A percentile compares a stretch with the other conserved stretches of the same genome.
These are phyloP conservation scores for Volvariella surrecta DNA, from an alignment of 1,284 basidiomycete genomes.

Conservation along the genomic window DNA sequence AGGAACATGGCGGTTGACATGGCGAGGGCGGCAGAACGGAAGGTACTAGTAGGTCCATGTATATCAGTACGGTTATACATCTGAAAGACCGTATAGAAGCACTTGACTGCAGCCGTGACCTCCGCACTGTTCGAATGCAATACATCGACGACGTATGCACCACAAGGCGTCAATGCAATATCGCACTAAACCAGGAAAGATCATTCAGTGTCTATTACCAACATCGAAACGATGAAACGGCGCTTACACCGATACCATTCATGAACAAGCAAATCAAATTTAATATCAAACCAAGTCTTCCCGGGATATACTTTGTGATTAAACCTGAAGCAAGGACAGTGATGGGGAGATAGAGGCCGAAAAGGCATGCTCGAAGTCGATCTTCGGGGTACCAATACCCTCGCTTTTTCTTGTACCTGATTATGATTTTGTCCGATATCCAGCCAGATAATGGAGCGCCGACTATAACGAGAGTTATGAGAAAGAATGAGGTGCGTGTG, in stretches of 20 bases:
- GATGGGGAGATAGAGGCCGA: slow-evolving; percentile 15
- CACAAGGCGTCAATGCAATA: too few species aligned
- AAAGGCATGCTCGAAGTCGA: slow-evolving; percentile 16
- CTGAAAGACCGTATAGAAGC: too few species aligned
- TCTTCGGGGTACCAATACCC: slow-evolving; percentile 23
- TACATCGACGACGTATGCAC: too few species aligned
- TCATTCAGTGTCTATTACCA: too few species aligned
- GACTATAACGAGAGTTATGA: slow-evolving; percentile 1
- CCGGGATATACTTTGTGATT: slow-evolving; percentile 15
- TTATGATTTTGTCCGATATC: slow-evolving; percentile 7
- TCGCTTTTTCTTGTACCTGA: slow-evolving; percentile 4
- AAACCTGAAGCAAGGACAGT: slow-evolving; percentile 15
- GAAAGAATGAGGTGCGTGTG: neutral
- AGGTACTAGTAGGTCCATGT: too few species aligned
- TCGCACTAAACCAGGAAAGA: too few species aligned
- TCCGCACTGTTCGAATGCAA: too few species aligned
- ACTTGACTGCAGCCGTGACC: too few species aligned
- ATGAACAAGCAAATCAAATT: slow-evolving; percentile 25
- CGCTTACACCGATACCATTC: slow-evolving; percentile 34
- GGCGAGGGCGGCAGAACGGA: too few species aligned
- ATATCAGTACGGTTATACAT: too few species aligned
- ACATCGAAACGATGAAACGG: too few species aligned
- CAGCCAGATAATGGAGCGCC: slow-evolving; percentile 6
- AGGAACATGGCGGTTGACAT: too few species aligned
- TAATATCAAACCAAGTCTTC: slow-evolving; percentile 17